These are phyloP conservation scores for Athelia sp. DNA, from an alignment of 1,284 basidiomycete genomes.

Conservation along the genomic window DNA sequence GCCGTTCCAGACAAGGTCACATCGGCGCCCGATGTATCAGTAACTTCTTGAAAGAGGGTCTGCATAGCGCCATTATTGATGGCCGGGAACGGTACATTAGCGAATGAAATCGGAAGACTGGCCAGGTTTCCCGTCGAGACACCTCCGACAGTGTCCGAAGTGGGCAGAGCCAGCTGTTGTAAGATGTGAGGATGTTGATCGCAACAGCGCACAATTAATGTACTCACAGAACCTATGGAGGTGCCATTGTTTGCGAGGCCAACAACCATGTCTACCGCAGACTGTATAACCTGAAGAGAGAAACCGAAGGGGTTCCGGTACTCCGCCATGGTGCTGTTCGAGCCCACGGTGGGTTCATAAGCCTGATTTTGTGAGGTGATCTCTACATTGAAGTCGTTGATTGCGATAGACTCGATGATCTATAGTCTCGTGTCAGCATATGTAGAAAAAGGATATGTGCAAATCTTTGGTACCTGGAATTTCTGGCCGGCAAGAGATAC, in stretches of 20 bases:
- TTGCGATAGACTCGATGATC: conserved; percentile 64
- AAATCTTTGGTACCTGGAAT: conserved; percentile 35
- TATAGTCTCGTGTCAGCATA: conserved; percentile 16
- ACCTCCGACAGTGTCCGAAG: conserved; percentile 46
- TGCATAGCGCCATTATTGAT: conserved; percentile 52
- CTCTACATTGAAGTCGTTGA: conserved; percentile 56
- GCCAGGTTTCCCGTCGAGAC: conserved; percentile 68
- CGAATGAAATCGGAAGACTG: conserved; percentile 52
- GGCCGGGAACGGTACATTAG: conserved; percentile 50
- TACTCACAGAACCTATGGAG: conserved; percentile 50
- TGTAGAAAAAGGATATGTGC: too few species aligned
- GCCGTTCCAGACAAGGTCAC: conserved; percentile 55
- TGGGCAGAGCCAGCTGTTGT: conserved; percentile 52
- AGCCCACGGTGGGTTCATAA: conserved; percentile 57
- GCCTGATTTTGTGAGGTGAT: conserved; percentile 48
- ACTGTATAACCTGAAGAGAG: conserved; percentile 59
- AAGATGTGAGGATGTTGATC: conserved; percentile 2
- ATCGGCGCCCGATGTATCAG: conserved; percentile 40
- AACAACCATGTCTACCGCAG: conserved; percentile 52
- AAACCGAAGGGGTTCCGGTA: conserved; percentile 81
- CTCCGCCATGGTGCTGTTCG: conserved; percentile 55
- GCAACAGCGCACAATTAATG: neutral
- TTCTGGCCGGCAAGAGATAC: conserved; percentile 64
- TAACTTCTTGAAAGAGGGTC: conserved; percentile 54
- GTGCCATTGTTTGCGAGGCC: conserved; percentile 34